phyloP scores from a whole-genome alignment of 1,284 basidiomycete species.

The Ustilago curta region DNA sequence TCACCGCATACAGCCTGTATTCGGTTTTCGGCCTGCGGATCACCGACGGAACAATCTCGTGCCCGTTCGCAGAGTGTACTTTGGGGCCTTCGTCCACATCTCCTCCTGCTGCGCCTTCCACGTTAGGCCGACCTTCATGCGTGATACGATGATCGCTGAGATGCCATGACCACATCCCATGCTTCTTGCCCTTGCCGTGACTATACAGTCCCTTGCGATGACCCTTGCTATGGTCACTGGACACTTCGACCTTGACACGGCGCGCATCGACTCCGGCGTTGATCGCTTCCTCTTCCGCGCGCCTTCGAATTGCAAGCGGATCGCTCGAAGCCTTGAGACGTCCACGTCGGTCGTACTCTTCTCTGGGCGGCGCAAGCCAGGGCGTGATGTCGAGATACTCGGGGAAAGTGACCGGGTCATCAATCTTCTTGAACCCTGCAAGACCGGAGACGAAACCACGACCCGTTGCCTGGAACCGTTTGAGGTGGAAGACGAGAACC shows the following conservation, averaged over 20 bases:
- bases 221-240: constrained; percentile 13
- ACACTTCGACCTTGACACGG: constrained; percentile 40
- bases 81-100: constrained; percentile 45
- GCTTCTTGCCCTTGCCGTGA: constrained; percentile 30
- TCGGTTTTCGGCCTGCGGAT: constrained; percentile 48
- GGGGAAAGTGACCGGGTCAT: constrained; percentile 88
- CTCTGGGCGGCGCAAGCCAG: constrained; percentile 83
- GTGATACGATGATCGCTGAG: constrained; percentile 23
- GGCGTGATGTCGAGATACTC: constrained; percentile 85
- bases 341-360: constrained; percentile 74
- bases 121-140: not conserved
- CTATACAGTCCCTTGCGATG: constrained; percentile 10
- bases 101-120: constrained; percentile 11
- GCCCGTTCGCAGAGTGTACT: constrained; percentile 25
- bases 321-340: constrained; percentile 69
- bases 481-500: constrained; percentile 89
- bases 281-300: constrained; percentile 63
- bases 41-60: constrained; percentile 40
- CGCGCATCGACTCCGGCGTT: constrained; percentile 70
- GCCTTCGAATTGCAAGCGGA: constrained; percentile 56
- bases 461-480: constrained; percentile 80
- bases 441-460: constrained; percentile 48
- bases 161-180: constrained; percentile 51
- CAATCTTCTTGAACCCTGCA: constrained; percentile 79
- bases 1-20: constrained; percentile 75